Base-by-base conservation (phyloP, 345 rosid genomes). In the Pistacia atlantica region DNA sequence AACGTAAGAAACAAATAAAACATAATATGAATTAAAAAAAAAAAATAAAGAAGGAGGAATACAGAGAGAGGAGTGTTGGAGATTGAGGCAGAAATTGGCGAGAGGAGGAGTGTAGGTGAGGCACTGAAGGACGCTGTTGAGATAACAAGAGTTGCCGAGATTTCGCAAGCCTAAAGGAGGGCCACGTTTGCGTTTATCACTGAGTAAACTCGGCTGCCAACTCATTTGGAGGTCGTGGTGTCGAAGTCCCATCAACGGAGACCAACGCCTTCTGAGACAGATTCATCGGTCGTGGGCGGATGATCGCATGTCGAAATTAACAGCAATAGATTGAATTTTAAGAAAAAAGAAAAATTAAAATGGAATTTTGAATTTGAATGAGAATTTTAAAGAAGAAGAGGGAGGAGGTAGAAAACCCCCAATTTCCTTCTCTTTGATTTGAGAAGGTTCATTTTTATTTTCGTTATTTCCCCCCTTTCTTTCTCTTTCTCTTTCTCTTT, bases 21-120 rank as follows among this genome's bases (percentile, higher is more conserved):
- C 4, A 11, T 38, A 64, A 1, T 9, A 63, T 8, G 56, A 69
- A 2, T 17, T 28, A 14, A 13, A 18, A 37, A 54, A 11, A 59
- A 6, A 45, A 69, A 2, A 52, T 25, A n/a, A 48, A 42, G 8
- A 1, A 42, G 46, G 46, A 11, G 33, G 72, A 85, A 54, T 84
- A 89, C 99, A 97, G 84, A 72, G 80, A 65, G 97, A 88, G 60
- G 99, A 89, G 90, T 97, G 99, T 62, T 89, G 91, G 56, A 74
- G 82, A 49, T 79, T 74, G 75, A 97, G 98, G 80, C 99, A 97
- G 85, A 94, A 94, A 89, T 97, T 92, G 72, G 99, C 99, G 60
- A 97, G 88, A 20, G 99, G 99, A 75, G 99, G 97, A 66, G 99
- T 94, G 86, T 91, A 91, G 70, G 99, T 97, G 77, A 97, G 99